Conservation (phyloP, 129 eudicot genomes). For the Saposhnikovia divaricata region DNA sequence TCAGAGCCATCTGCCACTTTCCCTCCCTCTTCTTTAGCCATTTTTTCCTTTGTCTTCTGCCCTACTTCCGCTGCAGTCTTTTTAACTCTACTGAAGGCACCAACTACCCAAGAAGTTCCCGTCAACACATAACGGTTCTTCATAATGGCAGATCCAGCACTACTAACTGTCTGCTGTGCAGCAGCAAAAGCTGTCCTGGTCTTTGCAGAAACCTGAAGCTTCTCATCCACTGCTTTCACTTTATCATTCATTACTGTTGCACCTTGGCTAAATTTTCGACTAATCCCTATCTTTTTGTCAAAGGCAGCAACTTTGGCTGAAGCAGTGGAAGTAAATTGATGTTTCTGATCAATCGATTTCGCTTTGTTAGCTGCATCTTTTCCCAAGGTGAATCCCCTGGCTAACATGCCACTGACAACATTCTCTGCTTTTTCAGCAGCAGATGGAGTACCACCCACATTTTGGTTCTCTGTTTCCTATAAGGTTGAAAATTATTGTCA, state of each 20-base stretch:
- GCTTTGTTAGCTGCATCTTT: constrained; percentile 75
- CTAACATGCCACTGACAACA: constrained; percentile 78
- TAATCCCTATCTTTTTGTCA: constrained; percentile 78
- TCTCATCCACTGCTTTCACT: constrained; percentile 77
- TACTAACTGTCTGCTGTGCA: constrained; percentile 74
- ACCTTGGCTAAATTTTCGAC: constrained; percentile 54
- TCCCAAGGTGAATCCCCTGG: constrained; percentile 80
- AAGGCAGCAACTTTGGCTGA: constrained; percentile 72
- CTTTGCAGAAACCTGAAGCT: constrained; percentile 81
- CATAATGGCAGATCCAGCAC: constrained; percentile 76
- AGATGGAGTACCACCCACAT: constrained; percentile 30
- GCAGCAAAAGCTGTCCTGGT: constrained; percentile 67
- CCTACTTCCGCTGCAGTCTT: constrained; percentile 86
- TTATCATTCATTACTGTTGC: constrained; percentile 72
- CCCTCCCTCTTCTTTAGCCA: constrained; percentile 53
- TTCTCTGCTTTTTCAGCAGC: constrained; percentile 78
- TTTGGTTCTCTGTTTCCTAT: constrained; percentile 37
- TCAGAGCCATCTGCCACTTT: constrained; percentile 25
- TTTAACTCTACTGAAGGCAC: constrained; percentile 66
- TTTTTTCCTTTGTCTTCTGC: constrained; percentile 69
- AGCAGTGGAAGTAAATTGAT: constrained; percentile 59
- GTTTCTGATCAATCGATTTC: constrained; percentile 71
- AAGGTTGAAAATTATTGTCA: background rate
- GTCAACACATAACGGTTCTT: constrained; percentile 80
- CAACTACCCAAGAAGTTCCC: constrained; percentile 73